Evolutionary conservation across 768 basidiomycete genomes (phyloP).

Genomic region (Gymnopilus dilepis): DNA sequence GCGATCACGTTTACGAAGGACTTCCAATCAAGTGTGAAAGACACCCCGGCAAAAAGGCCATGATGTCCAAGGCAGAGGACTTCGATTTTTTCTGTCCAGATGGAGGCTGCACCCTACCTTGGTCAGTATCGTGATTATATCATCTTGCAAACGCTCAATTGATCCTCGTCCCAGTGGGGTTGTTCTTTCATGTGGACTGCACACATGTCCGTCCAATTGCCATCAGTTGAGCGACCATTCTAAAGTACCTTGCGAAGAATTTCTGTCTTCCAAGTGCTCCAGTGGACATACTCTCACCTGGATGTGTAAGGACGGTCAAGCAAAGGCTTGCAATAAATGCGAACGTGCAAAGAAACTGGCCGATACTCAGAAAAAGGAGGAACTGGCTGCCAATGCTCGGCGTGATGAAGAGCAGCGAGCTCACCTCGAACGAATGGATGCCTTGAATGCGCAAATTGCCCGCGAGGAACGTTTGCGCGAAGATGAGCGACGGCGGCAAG

Average conservation of each 20-base stretch:
- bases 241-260: conserved; percentile 51
- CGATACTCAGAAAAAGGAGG: conserved; percentile 50
- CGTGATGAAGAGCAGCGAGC: conserved; percentile 50
- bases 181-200: conserved; percentile 53
- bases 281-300: conserved; percentile 48
- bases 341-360: conserved; percentile 46
- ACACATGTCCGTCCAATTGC: conserved; percentile 64
- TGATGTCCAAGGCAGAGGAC: conserved; percentile 47
- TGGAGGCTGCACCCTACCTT: conserved; percentile 65
- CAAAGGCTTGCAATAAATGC: conserved; percentile 49
- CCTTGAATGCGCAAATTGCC: conserved; percentile 48
- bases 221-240: conserved; percentile 61
- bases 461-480: conserved; percentile 34
- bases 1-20: conserved; percentile 55
- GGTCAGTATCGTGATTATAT: conserved; percentile 43
- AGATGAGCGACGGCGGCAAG: conserved; percentile 42
- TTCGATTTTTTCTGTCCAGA: conserved; percentile 61
- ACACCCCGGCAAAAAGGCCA: conserved; percentile 47
- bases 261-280: conserved; percentile 45
- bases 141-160: conserved; percentile 40
- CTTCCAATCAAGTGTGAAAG: conserved; percentile 63
- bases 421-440: conserved; percentile 41
- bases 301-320: conserved; percentile 47
- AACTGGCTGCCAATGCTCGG: conserved; percentile 46
- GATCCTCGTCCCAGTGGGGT: conserved; percentile 42